Evolutionary conservation across 805 yeast species (phyloP).

Genomic region (Lachancea quebecensis): DNA sequence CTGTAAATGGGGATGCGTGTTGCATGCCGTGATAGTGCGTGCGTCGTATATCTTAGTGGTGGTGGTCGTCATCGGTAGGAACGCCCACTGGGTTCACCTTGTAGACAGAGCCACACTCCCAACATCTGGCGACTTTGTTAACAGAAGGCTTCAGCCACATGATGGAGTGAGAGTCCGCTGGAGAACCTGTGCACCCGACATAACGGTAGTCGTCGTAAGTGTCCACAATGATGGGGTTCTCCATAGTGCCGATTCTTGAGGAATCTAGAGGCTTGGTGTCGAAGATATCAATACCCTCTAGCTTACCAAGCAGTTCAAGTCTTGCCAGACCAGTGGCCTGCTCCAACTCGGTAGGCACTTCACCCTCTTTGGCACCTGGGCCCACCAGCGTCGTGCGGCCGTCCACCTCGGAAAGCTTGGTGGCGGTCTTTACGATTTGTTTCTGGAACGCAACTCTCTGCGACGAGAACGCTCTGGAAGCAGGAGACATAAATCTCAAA

Average conservation of each 20-base stretch:
- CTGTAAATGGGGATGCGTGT: background rate
- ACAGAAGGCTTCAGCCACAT: conserved; percentile 89
- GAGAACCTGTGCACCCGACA: conserved; percentile 96
- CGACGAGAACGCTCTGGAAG: conserved; percentile 31
- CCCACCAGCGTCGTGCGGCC: conserved; percentile 77
- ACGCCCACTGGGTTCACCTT: conserved; percentile 83
- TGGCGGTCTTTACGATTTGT: conserved; percentile 54
- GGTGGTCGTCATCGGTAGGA: conserved; percentile 46
- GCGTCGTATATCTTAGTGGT: conserved; percentile 9
- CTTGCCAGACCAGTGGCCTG: conserved; percentile 99
- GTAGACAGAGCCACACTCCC: conserved; percentile 98
- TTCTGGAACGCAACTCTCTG: conserved; percentile 29
- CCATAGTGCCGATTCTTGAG: conserved; percentile 84
- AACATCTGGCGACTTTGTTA: conserved; percentile 84
- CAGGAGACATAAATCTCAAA: conserved; percentile 27
- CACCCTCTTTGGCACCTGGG: conserved; percentile 79
- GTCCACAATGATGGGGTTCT: conserved; percentile 83
- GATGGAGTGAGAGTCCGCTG: conserved; percentile 84
- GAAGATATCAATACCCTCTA: conserved; percentile 91
- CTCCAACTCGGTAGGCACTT: conserved; percentile 87
- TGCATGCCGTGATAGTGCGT: background rate
- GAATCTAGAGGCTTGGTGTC: conserved; percentile 84
- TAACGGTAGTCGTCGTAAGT: conserved; percentile 89
- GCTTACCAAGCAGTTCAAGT: conserved; percentile 86
- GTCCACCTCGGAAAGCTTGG: conserved; percentile 65